Base-by-base conservation (phyloP, 176 grass and related monocot genomes). In the Olyra latifolia region DNA sequence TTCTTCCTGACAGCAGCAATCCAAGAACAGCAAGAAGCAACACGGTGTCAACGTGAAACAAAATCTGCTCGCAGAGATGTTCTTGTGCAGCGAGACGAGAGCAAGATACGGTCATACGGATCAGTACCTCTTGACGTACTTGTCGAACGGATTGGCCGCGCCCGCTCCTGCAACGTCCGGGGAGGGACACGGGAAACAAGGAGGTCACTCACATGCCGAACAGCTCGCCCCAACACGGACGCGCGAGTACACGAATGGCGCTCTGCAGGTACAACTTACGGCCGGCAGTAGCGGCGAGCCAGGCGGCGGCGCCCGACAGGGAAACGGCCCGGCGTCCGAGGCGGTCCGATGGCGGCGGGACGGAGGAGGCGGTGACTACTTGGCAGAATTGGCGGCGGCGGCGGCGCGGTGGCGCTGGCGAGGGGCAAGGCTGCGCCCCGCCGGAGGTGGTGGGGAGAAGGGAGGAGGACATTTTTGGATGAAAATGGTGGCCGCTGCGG, bases 111-210 rank as follows among this genome's bases (percentile, higher is more conserved):
- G n/a, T n/a, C n/a, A n/a, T n/a, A n/a, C 0, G 30, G 50, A 4
- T 79, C 23, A 12, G 40, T 68, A 91, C 95, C 88, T 86, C 67
- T 97, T 97, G 44, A 97, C 82, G 48, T 97, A 97, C 84, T 90
- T 97, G 83, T 97, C 94, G 1, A 94, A 80, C 11, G 91, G 91
- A 47, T 23, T 94, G 67, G 64, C 92, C 23, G 81, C 77, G 22
- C 92, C 88, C 39, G 49, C 49, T 20, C 77, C 95, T 98, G 80
- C 50, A 75, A 70, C 72, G 77, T 46, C 47, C 13, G 46, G 52
- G 32, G 32, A 35, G 32, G 32, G 72, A 40, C 14, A 35, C 32
- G 23, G 65, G 22, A 39, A n/a, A 78, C 66, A 39, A n/a, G 74
- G 60, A 7, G 58, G 56, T 88, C 14, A 73, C 48, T 43, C 39